Percentiles rank a stretch among this genome's conserved stretches.
Evolutionary conservation across 148 eudicot genomes (phyloP).

Genomic region (Camellia lanceoleosa): DNA sequence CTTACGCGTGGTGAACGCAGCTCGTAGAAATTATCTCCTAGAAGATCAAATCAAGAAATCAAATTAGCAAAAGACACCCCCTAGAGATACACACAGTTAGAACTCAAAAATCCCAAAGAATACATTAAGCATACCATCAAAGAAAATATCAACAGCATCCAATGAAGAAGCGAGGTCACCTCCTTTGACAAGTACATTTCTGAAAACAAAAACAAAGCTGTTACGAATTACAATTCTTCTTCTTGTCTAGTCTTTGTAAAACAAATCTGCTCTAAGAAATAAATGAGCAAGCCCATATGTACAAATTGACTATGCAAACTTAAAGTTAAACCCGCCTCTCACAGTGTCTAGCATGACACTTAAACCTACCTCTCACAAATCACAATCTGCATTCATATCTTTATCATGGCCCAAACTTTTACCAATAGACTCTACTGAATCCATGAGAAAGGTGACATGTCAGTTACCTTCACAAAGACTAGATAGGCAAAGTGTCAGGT

Average conservation of each 20-base stretch:
- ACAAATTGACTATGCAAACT: neutral
- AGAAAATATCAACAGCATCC: conserved; percentile 88
- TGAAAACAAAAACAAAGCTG: conserved; percentile 27
- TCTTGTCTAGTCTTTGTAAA: neutral
- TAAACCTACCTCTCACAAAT: neutral
- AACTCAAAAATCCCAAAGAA: conserved; percentile 4
- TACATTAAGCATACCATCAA: conserved; percentile 61
- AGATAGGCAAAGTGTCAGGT: neutral
- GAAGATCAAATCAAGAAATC: conserved; percentile 13
- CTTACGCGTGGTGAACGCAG: conserved; percentile 60
- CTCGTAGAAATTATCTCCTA: conserved; percentile 73
- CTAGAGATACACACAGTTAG: neutral
- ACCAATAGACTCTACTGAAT: neutral
- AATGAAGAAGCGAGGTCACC: conserved; percentile 72
- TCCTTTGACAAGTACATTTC: conserved; percentile 95
- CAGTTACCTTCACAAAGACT: neutral
- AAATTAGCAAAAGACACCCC: conserved; percentile 1
- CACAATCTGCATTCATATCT: neutral
- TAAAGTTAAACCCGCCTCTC: neutral
- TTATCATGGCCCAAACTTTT: conserved; percentile 2
- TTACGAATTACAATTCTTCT: neutral
- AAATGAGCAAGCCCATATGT: neutral
- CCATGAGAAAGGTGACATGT: too few species aligned
- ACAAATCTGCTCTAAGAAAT: too few species aligned
- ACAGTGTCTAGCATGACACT: neutral